These are phyloP conservation scores for Candida sakaeoensis DNA, from an alignment of 805 yeast genomes.

Conservation along the genomic window DNA sequence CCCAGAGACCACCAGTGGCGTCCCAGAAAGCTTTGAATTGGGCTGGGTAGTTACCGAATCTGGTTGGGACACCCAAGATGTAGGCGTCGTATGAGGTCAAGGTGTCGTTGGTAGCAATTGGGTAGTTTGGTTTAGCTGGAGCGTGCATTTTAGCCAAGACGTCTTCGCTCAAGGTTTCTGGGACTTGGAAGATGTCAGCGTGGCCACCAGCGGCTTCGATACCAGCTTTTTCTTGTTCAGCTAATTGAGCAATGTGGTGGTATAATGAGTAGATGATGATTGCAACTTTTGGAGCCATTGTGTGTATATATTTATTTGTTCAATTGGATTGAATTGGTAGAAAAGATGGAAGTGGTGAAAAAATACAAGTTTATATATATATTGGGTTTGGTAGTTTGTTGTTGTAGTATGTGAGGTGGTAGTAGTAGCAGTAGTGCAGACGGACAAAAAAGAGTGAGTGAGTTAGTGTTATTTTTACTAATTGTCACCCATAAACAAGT, in stretches of 20 bases:
- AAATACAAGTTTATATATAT: neutral
- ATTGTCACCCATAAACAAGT: neutral
- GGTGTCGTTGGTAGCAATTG: slow-evolving; percentile 55
- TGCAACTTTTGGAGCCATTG: slow-evolving; percentile 46
- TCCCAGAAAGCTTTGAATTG: slow-evolving; percentile 79
- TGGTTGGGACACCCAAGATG: slow-evolving; percentile 71
- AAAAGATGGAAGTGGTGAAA: neutral
- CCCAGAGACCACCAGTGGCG: slow-evolving; percentile 75
- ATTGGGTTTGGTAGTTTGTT: no score
- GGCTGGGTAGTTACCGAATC: slow-evolving; percentile 72
- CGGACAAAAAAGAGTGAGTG: no score
- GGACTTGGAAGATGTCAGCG: slow-evolving; percentile 74
- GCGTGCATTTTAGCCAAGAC: slow-evolving; percentile 65
- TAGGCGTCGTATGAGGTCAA: slow-evolving; percentile 67
- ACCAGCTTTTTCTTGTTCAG: slow-evolving; percentile 67
- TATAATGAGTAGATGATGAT: slow-evolving; percentile 78
- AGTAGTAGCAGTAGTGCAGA: no score
- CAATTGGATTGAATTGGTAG: neutral
- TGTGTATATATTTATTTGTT: neutral
- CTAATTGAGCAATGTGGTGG: slow-evolving; percentile 71
- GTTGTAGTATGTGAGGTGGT: no score
- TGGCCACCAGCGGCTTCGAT: slow-evolving; percentile 58
- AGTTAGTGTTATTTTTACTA: neutral
- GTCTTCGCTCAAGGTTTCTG: slow-evolving; percentile 69
- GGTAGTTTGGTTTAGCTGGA: slow-evolving; percentile 56